Evolutionary conservation across 163 green algal species (phyloP), one percentile per base, ranked within the genome.

Genomic region (Coccomyxa subellipsoidea): DNA sequence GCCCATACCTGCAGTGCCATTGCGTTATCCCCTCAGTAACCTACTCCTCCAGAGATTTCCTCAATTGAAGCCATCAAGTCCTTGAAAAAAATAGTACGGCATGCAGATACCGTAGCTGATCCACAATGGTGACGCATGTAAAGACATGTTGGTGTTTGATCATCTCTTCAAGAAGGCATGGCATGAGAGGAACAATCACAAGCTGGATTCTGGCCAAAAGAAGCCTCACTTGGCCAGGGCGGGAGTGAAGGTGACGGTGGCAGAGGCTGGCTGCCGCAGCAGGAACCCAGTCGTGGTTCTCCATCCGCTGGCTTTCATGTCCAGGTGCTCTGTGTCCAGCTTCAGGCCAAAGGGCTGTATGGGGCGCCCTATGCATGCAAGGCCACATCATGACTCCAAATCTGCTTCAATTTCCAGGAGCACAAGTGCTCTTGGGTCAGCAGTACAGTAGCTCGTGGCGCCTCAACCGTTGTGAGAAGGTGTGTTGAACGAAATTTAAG

Each of bases 211-310:
- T 2, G 15, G 1, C 1, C 47, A 59, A 18, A 12, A 73, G 69
- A n/a, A 0, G 40, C 2, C 81, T 69, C 40, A 84, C 81, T 84
- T 84, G 36, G 37, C 75, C 31, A 84, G 70, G 32, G 81, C 81
- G 18, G 81, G 81, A 23, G 81, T 84, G 53, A 84, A 84, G 37
- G 69, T 37, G 29, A 81, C 38, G 27, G 54, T 76, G 8, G 71
- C n/a, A 29, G 54, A 38, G 9, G 80, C 71, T 25, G 81, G 81
- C 31, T 84, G 73, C 8, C 78, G 75, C 25, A 84, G 75, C 54
- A 84, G 35, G 4, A 84, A 38, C 29, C 81, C 81, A 53, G 81
- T 84, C 12, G 81, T 78, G 21, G 81, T 84, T 29, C 81, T 73
- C 81, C 81, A 84, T 73, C 81, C 81, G 35, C 71, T 36, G 18